Evolutionary conservation across 2,329 filamentous ascomycete species (phyloP).

Genomic region (Catunica adiposa): DNA sequence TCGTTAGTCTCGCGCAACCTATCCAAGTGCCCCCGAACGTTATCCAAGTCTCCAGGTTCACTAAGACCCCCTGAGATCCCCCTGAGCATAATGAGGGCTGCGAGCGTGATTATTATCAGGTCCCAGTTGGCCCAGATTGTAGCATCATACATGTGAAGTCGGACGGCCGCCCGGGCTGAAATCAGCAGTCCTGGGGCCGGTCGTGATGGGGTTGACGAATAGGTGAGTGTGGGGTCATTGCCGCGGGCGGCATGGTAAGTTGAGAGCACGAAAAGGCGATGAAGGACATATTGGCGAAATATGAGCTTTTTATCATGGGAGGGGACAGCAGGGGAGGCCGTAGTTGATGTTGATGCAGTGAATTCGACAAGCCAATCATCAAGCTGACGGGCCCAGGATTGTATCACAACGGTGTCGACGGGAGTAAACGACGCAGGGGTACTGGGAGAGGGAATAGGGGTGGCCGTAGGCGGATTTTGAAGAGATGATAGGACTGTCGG

Average conservation of each 20-base stretch:
- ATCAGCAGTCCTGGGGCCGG: constrained; percentile 24
- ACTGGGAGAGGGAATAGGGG: too few relatives aligned
- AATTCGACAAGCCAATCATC: constrained; percentile 28
- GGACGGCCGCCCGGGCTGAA: constrained; percentile 25
- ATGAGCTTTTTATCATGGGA: constrained; percentile 6
- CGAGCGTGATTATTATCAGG: constrained; percentile 29
- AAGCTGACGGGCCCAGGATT: constrained; percentile 26
- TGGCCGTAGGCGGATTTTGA: constrained; percentile 28
- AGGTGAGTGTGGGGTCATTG: constrained; percentile 22
- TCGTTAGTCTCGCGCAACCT: constrained; percentile 20
- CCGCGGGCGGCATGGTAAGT: constrained; percentile 26
- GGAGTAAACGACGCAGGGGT: constrained; percentile 25
- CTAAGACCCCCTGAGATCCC: constrained; percentile 25
- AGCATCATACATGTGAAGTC: constrained; percentile 25
- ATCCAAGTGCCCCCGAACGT: constrained; percentile 20
- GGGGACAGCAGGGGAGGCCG: background rate
- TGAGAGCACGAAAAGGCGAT: constrained; percentile 26
- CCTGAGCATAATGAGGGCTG: constrained; percentile 27
- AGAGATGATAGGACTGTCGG: constrained; percentile 28
- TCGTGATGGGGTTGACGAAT: constrained; percentile 23
- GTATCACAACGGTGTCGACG: constrained; percentile 25
- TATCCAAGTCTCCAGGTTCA: constrained; percentile 20
- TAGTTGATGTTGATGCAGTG: constrained; percentile 17
- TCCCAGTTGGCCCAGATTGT: constrained; percentile 30
- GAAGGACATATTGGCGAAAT: constrained; percentile 24